phyloP scores from a whole-genome alignment of 345 rosid genomes.

The Eucalyptus regnans region DNA sequence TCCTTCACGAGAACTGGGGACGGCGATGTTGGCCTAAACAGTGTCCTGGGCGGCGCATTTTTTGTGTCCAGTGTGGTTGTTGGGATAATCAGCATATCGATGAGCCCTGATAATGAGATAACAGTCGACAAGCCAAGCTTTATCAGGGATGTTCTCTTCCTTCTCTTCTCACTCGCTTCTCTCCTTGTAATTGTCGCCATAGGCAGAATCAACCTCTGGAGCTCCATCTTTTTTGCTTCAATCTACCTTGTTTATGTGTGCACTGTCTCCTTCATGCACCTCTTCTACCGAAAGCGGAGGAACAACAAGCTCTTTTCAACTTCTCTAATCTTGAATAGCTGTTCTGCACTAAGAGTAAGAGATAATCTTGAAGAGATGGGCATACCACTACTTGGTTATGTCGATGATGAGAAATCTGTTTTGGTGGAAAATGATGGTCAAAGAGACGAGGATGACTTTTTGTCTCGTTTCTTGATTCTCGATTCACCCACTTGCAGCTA shows the following conservation, averaged over 20 bases:
- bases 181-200: conserved; percentile 42
- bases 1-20: conserved; percentile 56
- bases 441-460: neutral
- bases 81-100: conserved; percentile 48
- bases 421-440: neutral
- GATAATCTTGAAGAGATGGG: conserved; percentile 16
- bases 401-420: conserved; percentile 20
- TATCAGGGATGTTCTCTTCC: conserved; percentile 65
- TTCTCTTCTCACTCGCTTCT: conserved; percentile 44
- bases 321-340: neutral
- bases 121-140: conserved; percentile 53
- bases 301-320: neutral
- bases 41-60: conserved; percentile 74
- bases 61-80: conserved; percentile 73
- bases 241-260: conserved; percentile 53
- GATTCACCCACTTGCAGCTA: conserved; percentile 7
- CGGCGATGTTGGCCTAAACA: conserved; percentile 74
- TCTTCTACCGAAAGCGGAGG: conserved; percentile 1
- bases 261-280: conserved; percentile 41
- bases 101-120: conserved; percentile 14
- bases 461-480: neutral
- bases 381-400: conserved; percentile 40
- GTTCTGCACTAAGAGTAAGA: neutral
- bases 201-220: conserved; percentile 50
- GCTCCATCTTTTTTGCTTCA: conserved; percentile 46